Evolutionary conservation across 139 green algal genomes (phyloP).

Genomic region (Mesotaenium endlicherianum): DNA sequence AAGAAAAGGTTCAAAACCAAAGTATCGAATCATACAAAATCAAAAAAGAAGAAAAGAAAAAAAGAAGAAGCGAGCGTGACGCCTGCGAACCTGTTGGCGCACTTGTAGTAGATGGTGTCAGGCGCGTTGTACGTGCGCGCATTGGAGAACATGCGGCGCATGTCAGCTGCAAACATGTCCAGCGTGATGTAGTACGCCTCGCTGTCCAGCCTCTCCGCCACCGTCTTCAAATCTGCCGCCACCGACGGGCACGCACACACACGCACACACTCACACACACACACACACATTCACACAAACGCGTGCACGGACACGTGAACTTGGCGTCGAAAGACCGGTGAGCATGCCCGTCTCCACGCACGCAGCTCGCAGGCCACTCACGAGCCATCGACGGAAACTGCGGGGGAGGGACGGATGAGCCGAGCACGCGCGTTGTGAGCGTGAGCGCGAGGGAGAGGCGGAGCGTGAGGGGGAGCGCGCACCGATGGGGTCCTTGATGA

Average conservation of each 20-base stretch:
- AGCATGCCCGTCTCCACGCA: too few relatives aligned
- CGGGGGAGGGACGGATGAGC: too few relatives aligned
- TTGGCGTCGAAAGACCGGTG: too few relatives aligned
- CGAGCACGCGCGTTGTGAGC: too few relatives aligned
- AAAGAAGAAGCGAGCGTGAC: not conserved
- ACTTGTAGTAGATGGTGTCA: conserved; percentile 85
- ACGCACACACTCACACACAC: too few relatives aligned
- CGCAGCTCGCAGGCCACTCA: too few relatives aligned
- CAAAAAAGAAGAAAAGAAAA: not conserved
- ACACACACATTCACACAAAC: not conserved
- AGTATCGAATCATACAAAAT: not conserved
- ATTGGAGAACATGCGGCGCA: conserved; percentile 85
- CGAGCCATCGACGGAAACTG: too few relatives aligned
- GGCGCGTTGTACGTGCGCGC: conserved; percentile 79
- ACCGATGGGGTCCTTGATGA: conserved; percentile 80
- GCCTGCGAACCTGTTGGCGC: conserved; percentile 8
- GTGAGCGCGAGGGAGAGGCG: too few relatives aligned
- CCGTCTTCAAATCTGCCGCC: conserved; percentile 47
- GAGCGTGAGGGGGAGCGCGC: not conserved
- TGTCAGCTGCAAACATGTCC: conserved; percentile 91
- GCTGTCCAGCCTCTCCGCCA: conserved; percentile 59
- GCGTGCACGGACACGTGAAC: too few relatives aligned
- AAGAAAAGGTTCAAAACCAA: not conserved
- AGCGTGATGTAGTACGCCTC: conserved; percentile 82
- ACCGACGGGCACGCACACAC: not conserved